These are phyloP conservation scores for Cadophora sp. DNA, from an alignment of 2,329 filamentous ascomycete species.

Conservation along the genomic window DNA sequence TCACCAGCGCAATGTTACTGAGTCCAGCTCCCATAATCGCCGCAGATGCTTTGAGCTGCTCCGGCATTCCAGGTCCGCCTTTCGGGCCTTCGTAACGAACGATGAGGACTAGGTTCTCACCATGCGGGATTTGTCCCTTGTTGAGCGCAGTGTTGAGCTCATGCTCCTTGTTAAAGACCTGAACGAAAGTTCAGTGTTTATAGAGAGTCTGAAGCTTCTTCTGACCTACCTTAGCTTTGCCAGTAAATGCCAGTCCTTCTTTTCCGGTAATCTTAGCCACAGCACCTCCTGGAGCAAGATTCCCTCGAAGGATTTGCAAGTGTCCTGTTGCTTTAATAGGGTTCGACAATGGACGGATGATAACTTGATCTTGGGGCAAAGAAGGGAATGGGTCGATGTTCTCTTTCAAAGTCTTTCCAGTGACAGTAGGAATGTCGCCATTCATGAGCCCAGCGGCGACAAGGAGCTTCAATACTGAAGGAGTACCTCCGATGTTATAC, in stretches of 20 bases:
- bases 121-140: conserved; percentile 68
- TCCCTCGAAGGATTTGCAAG: conserved; percentile 85
- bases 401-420: conserved; percentile 81
- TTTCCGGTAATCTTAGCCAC: conserved; percentile 98
- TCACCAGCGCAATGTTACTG: conserved; percentile 87
- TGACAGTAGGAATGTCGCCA: conserved; percentile 80
- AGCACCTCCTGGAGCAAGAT: conserved; percentile 85
- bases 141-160: conserved; percentile 78
- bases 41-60: conserved; percentile 86
- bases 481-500: conserved; percentile 84
- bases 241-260: conserved; percentile 83
- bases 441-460: conserved; percentile 79
- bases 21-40: conserved; percentile 93
- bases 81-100: conserved; percentile 94
- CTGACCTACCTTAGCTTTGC: conserved; percentile 63
- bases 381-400: conserved; percentile 81
- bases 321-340: conserved; percentile 86
- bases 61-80: conserved; percentile 94
- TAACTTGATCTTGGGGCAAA: conserved; percentile 77
- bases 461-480: conserved; percentile 84
- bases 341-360: conserved; percentile 79
- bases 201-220: neutral
- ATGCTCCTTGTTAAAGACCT: conserved; percentile 85
- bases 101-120: conserved; percentile 85
- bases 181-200: neutral